phyloP scores from a whole-genome alignment of 2,329 filamentous ascomycete species.

The Zelopaecilomyces penicillatus region DNA sequence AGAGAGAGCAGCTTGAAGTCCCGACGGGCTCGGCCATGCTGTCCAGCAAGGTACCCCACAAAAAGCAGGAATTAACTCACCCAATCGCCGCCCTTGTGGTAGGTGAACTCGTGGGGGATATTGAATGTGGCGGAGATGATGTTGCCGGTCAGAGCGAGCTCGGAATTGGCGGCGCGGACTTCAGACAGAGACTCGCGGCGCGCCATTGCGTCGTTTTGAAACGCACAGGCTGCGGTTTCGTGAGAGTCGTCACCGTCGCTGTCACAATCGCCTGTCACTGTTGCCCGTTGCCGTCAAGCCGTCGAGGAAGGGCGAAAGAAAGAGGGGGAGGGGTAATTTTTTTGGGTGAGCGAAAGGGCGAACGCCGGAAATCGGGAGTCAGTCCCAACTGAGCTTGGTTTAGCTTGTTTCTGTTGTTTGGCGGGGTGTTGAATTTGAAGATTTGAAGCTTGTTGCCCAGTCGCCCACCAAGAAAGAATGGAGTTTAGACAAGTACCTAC shows the following conservation, averaged over 20 bases:
- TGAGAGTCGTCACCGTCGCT: neutral
- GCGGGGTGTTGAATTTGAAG: too few species aligned
- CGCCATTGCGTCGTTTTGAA: constrained; percentile 27
- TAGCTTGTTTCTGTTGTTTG: too few species aligned
- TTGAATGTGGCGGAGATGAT: constrained; percentile 60
- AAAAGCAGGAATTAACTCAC: constrained; percentile 30
- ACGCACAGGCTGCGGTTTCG: neutral
- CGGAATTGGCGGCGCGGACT: constrained; percentile 47
- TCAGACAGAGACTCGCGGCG: constrained; percentile 46
- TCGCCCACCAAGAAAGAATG: too few species aligned
- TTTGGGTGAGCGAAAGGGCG: too few species aligned
- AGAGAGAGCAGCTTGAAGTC: neutral
- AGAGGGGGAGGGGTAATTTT: neutral
- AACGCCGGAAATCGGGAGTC: too few species aligned
- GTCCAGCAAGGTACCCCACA: neutral
- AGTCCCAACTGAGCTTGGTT: too few species aligned
- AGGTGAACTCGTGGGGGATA: constrained; percentile 51
- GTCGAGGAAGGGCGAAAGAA: neutral
- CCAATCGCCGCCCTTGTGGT: constrained; percentile 52
- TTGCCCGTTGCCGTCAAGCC: neutral
- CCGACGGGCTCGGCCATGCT: neutral
- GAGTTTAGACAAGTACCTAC: too few species aligned
- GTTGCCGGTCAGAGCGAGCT: constrained; percentile 52
- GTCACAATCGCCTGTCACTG: neutral
- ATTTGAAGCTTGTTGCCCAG: too few species aligned